Evolutionary conservation across 495 filamentous ascomycete genomes (phyloP), one percentile per base, ranked within the genome.

Genomic region (Podospora pseudopauciseta): DNA sequence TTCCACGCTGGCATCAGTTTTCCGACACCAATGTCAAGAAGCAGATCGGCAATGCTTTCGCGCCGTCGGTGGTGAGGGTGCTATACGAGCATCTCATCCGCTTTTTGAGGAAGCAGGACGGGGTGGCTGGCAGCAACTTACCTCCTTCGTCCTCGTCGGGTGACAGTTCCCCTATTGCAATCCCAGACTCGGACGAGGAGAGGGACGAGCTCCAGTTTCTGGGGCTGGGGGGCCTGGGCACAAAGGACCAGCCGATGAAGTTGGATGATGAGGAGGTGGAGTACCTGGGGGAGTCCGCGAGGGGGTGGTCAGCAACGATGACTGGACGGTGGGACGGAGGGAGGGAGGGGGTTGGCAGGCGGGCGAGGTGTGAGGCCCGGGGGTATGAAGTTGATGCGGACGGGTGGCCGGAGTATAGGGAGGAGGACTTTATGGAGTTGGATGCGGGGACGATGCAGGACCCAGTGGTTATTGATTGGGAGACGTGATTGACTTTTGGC

Each of bases 11-110:
- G 2, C 90, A 92, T 77, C 74, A 79, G 2, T 97, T 97, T 68
- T 71, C 77, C 0, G 78, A 77, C 0, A 77, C 71, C 0, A 68
- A 75, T 5, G 79, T 88, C 2, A 87, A 85, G 66, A 89, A 83
- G 70, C 92, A 95, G 73, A 91, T 97, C 68, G 94, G 94, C 0
- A 97, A 98, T 75, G 92, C 93, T 0, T 92, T 96, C 6, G 91
- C 93, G 0, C 88, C 94, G 0, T 68, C 77, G 5, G 77, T 92
- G 0, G 89, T 88, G 0, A 78, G 83, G 55, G 80, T 82, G 0
- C 66, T 96, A 0, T 90, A 89, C 70, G 68, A 77, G 28, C 85
- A 88, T 65, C 79, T 94, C 2, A 79, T 80, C 26, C 80, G 75
- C 32, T 84, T 85, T 56, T 71, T 95, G 27, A 81, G 87, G 61